Evolutionary conservation across 108 stramenopile species (phyloP), one percentile per base, ranked within the genome.

Genomic region (Nitzschia sp.): DNA sequence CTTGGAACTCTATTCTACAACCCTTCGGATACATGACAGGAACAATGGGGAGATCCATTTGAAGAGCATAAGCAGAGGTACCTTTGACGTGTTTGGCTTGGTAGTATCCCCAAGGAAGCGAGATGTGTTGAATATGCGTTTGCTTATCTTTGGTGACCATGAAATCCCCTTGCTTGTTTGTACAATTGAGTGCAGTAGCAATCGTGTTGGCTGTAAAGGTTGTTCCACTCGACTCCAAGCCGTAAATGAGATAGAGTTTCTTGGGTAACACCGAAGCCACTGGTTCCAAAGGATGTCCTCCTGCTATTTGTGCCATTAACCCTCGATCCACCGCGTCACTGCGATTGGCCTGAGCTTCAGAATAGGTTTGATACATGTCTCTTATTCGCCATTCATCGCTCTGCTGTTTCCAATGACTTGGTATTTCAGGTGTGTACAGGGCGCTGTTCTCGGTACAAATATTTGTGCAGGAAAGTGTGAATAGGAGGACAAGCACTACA

Each of bases 131-230:
- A 48, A 48, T 17, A 48, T 48, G 46, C 2, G 17, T 48, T 17
- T 48, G 14, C 2, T 5, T 55, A 6, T 55, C 54, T 3, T 12
- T 20, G 0, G 25, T 55, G 54, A 21, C 54, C 54, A 55, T 22
- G 12, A 21, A 26, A 17, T 60, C 58, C 14, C 40, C 58, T 14
- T 55, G 15, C 1, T 15, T 11, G 38, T 26, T 37, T 11, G 39
- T 14, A 37, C 20, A 39, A 10, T 59, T 37, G 24, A 59, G 26
- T 2, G 57, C 57, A n/a, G 26, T 3, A 19, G 57, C 57, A 39
- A 59, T 59, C 11, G 57, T 59, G 2, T 59, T 59, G 38, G 57
- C 34, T 6, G 26, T 26, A 59, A 59, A 59, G 5, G 57, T 59
- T n/a, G 57, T 59, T 40, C 57, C 57, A 14, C 34, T 38, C 2